These are phyloP conservation scores for Dendrocalamus sinicus DNA, from an alignment of 176 grass and related monocot species.

Conservation along the genomic window DNA sequence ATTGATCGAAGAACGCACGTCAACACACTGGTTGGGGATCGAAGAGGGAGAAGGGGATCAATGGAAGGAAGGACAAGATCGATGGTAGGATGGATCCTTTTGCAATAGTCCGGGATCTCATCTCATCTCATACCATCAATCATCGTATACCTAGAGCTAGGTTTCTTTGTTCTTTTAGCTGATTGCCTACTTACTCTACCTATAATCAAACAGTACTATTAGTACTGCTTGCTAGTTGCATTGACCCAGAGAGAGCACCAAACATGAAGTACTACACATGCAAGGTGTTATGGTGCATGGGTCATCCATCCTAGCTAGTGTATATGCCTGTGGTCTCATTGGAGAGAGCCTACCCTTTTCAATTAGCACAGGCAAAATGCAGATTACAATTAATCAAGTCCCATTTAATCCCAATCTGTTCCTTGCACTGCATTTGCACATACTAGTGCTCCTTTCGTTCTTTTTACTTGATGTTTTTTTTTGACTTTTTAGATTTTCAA, in stretches of 20 bases:
- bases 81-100: constrained; percentile 4
- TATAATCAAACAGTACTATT: not conserved
- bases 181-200: not conserved
- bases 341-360: not conserved
- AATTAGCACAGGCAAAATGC: not conserved
- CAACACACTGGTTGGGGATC: not conserved
- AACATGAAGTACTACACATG: not conserved
- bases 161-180: constrained; percentile 35
- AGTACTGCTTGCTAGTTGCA: not conserved
- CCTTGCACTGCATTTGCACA: constrained; percentile 6
- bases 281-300: constrained; percentile 11
- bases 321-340: constrained; percentile 13
- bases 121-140: not conserved
- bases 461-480: no score
- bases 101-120: constrained; percentile 30
- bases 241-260: constrained; percentile 29
- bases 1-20: not conserved
- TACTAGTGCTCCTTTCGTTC: not conserved
- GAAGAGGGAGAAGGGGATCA: not conserved
- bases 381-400: not conserved
- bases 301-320: not conserved
- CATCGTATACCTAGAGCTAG: constrained; percentile 15
- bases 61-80: not conserved
- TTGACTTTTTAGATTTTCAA: no score
- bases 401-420: not conserved